phyloP scores from a whole-genome alignment of 148 eudicot species.

The Camellia japonica region DNA sequence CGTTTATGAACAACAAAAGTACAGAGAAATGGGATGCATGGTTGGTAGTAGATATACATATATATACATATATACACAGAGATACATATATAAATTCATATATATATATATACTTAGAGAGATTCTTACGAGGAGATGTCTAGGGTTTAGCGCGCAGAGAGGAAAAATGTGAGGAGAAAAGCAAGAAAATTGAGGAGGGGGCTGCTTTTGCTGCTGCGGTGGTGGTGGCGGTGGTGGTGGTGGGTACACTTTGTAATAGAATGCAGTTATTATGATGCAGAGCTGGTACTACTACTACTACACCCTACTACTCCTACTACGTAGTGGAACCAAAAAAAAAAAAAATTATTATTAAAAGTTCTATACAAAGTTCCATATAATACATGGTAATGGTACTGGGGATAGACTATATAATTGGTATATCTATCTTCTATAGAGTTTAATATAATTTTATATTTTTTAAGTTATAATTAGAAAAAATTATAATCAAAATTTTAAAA shows the following conservation, averaged over 20 bases:
- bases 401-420: too few relatives aligned
- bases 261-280: background rate
- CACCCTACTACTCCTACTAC: too few relatives aligned
- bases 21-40: background rate
- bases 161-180: background rate
- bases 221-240: background rate
- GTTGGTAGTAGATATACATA: background rate
- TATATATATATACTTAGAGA: background rate
- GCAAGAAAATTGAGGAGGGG: too few relatives aligned
- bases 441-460: too few relatives aligned
- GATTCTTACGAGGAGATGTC: background rate
- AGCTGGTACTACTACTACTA: background rate
- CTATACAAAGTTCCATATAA: too few relatives aligned
- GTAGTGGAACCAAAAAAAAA: too few relatives aligned
- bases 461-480: too few relatives aligned
- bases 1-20: background rate
- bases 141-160: constrained; percentile 3
- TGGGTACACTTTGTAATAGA: background rate
- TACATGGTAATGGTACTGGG: too few relatives aligned
- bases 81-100: background rate
- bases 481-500: too few relatives aligned
- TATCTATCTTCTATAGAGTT: too few relatives aligned
- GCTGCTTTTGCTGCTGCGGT: background rate
- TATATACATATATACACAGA: background rate
- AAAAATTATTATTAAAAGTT: too few relatives aligned